Evolutionary conservation across 495 filamentous ascomycete species (phyloP), one percentile per base, ranked within the genome.

Genomic region (Achaetomiella virescens): DNA sequence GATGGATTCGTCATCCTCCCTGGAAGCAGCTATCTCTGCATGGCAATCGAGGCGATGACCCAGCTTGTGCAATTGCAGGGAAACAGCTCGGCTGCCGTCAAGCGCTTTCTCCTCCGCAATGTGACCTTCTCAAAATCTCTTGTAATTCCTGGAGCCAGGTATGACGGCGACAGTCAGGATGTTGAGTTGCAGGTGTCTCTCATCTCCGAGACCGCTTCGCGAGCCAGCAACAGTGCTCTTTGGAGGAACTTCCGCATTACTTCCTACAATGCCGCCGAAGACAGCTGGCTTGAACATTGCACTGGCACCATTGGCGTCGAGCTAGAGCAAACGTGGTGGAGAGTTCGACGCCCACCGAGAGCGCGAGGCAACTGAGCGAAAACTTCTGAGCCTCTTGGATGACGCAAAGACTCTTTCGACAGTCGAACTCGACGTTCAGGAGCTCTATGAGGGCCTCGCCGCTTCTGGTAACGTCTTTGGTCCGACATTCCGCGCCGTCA

Each of bases 11-110:
- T 31, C 9, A 31, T 31, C 9, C 27, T 31, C 27, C 27, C 27
- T 5, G 27, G 27, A 4, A 31, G 27, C 9, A 31, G 27, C 27
- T 31, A 31, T 31, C 27, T 31, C 27, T 31, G 27, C 27, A 74
- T 75, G 51, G 76, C 73, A 0, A 46, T 79, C 0, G 82, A 86
- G 56, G 73, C 71, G 0, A 58, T 62, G 12, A 59, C 60, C 15
- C 71, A 72, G 48, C 57, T 66, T n/a, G 43, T 58, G 38, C 45
- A 45, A 21, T n/a, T 45, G 42, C 42, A 45, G 22, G 24, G 24
- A 20, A 21, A 5, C 42, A 10, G 22, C 8, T 25, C 21, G 11
- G 42, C 6, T 3, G 21, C 14, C 3, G 27, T 61, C 37, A 40
- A 31, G 27, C 27, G 27, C 27, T 31, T 31, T 9, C 27, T 31